Base-by-base conservation (phyloP, 768 basidiomycete genomes). In the Rhodosporidiobolus sp. region DNA sequence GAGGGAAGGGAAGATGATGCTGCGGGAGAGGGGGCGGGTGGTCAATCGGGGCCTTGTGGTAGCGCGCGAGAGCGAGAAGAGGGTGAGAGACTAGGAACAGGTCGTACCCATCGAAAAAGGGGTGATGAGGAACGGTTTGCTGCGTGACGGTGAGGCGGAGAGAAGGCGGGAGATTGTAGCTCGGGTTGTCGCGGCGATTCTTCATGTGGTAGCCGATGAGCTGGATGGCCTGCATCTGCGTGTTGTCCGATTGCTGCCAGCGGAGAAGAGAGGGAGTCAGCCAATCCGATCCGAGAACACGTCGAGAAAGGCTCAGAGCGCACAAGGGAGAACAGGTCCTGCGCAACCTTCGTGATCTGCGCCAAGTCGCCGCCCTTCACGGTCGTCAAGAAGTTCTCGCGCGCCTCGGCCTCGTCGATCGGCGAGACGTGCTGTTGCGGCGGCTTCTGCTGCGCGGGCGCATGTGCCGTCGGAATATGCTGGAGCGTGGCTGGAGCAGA, bases 101-200 rank as follows among this genome's bases (percentile, higher is more conserved):
- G n/a, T n/a, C n/a, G 49, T 19, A 59, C 57, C 54, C 65, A 52
- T 72, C 67, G 45, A 76, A 65, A 49, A 67, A 65, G 80, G 85
- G 59, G 73, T 89, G 90, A 79, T 96, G 94, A 56, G 92, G 89
- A 46, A 96, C 83, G 58, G 80, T 90, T 86, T 89, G 87, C 82
- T 97, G 94, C 20, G 94, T 88, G n/a, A 89, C 82, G 9, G 93
- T 93, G 2, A 93, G 92, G 10, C 90, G 86, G 58, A 97, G 83
- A 20, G 92, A 94, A 4, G 90, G 87, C 1, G 94, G 94, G 11
- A 97, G 83, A 78, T 90, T 91, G 79, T 97, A 97, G 19, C 86
- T 85, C 53, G 88, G 88, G 77, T 94, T 94, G 72, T 75, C 79
- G 66, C 69, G 80, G 79, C 95, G 95, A 76, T 93, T 90, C 3